phyloP scores from a whole-genome alignment of 495 filamentous ascomycete genomes.

The Daldinia bambusicola region DNA sequence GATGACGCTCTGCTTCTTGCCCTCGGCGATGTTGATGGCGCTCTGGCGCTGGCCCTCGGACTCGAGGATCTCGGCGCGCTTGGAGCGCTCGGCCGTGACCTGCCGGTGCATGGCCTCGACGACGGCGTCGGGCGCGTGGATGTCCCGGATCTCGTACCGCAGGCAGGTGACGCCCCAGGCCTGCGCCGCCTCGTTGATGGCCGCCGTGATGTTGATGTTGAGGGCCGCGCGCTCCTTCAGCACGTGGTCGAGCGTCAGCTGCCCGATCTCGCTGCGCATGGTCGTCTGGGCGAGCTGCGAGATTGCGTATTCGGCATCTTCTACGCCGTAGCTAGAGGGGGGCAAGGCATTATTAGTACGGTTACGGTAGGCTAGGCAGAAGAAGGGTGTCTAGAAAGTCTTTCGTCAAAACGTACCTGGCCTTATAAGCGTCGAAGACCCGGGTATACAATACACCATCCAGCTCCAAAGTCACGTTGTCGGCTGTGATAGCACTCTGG shows the following conservation, averaged over 20 bases:
- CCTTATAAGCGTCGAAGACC: constrained; percentile 97
- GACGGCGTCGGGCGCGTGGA: constrained; percentile 92
- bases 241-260: constrained; percentile 95
- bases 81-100: constrained; percentile 94
- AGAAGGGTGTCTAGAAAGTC: not conserved
- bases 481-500: constrained; percentile 96
- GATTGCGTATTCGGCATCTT: constrained; percentile 99
- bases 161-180: constrained; percentile 97
- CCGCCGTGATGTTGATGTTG: constrained; percentile 96
- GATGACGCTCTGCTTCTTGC: constrained; percentile 93
- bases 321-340: constrained; percentile 84
- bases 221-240: constrained; percentile 94
- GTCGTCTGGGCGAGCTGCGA: constrained; percentile 97
- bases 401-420: constrained; percentile 66
- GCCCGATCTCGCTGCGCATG: constrained; percentile 97
- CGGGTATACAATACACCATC: constrained; percentile 95
- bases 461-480: constrained; percentile 96
- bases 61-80: constrained; percentile 96
- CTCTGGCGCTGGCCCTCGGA: constrained; percentile 94
- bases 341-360: constrained; percentile 29
- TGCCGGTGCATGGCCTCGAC: constrained; percentile 98
- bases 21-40: constrained; percentile 98
- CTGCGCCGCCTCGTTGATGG: constrained; percentile 96
- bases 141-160: constrained; percentile 97
- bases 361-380: not conserved